Evolutionary conservation across 495 filamentous ascomycete species (phyloP).

Genomic region (Corynascus novoguineensis): DNA sequence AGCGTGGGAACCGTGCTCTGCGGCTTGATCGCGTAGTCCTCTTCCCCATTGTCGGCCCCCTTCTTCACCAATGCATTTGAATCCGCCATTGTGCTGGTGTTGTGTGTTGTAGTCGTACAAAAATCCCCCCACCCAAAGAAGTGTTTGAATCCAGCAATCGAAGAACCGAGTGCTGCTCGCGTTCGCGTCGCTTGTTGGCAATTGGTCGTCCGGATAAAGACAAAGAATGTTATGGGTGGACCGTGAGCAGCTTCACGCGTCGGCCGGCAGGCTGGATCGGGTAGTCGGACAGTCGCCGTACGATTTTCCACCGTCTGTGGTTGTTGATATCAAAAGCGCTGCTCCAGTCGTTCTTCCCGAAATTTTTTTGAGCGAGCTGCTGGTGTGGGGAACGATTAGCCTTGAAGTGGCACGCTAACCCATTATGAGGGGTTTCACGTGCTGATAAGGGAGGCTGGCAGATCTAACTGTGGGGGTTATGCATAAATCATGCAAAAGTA

Average conservation of each 20-base stretch:
- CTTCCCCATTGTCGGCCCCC: constrained; percentile 48
- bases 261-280: constrained; percentile 20
- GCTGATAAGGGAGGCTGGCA: not conserved
- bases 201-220: not conserved
- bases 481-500: not conserved
- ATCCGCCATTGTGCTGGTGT: constrained; percentile 14
- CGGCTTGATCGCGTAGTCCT: constrained; percentile 83
- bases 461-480: not conserved
- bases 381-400: constrained; percentile 19
- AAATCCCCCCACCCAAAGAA: not conserved
- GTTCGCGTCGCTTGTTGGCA: not conserved
- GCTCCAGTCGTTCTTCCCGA: constrained; percentile 10
- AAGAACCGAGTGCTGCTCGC: not conserved
- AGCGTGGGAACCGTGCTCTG: constrained; percentile 63
- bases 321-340: constrained; percentile 6
- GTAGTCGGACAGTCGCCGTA: constrained; percentile 21
- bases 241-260: constrained; percentile 17
- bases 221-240: constrained; percentile 17
- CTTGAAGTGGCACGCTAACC: constrained; percentile 17
- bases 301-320: constrained; percentile 18
- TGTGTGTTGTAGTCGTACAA: not conserved
- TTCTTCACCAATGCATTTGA: constrained; percentile 36
- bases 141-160: not conserved
- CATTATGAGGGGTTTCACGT: constrained; percentile 2
- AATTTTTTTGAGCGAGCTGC: constrained; percentile 20